Evolutionary conservation across 202 grass and related monocot species (phyloP).

Genomic region (Brachypodium distachyon): DNA sequence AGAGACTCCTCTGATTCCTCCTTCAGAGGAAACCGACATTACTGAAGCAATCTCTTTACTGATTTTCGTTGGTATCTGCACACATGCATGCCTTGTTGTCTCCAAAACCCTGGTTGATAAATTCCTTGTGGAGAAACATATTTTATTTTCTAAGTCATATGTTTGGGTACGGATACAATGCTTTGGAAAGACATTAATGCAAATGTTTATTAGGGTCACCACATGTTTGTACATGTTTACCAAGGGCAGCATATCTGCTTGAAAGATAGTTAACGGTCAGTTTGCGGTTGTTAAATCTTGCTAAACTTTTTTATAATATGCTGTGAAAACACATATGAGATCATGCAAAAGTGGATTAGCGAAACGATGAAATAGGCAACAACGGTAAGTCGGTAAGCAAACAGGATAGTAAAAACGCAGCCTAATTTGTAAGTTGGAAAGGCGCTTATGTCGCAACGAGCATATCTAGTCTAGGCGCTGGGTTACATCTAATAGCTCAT

Average conservation of each 20-base stretch:
- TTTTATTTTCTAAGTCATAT: background rate
- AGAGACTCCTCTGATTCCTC: conserved; percentile 36
- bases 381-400: no score
- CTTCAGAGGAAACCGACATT: conserved; percentile 44
- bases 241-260: background rate
- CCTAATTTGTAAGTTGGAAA: no score
- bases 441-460: no score
- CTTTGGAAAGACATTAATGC: background rate
- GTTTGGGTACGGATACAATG: background rate
- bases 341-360: no score
- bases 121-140: background rate
- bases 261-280: no score
- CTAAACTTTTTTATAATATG: no score
- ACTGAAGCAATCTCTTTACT: background rate
- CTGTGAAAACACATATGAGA: no score
- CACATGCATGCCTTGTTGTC: background rate
- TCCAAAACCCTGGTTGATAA: background rate
- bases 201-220: background rate
- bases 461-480: no score
- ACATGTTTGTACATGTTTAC: background rate
- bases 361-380: no score
- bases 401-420: no score
- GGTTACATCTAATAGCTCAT: no score
- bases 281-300: no score
- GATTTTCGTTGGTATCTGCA: background rate